Conservation (phyloP, 2,329 filamentous ascomycete genomes). For the Ascochyta pisi region DNA sequence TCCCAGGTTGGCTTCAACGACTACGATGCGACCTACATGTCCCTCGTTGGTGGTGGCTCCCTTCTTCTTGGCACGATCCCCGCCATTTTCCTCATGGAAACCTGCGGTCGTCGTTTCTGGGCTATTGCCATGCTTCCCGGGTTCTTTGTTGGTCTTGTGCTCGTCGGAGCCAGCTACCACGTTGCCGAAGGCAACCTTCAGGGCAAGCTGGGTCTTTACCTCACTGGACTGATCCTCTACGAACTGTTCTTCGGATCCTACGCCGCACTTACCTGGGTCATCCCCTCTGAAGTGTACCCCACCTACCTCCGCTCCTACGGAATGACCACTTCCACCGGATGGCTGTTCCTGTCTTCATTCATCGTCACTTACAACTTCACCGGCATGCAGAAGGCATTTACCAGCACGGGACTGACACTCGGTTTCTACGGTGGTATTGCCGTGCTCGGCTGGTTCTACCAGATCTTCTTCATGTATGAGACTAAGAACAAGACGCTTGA, state of each 20-base stretch:
- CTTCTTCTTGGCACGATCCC: slow-evolving; percentile 73
- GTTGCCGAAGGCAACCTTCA: slow-evolving; percentile 53
- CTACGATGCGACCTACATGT: slow-evolving; percentile 73
- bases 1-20: slow-evolving; percentile 70
- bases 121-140: slow-evolving; percentile 74
- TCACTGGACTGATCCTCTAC: slow-evolving; percentile 66
- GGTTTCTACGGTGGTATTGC: slow-evolving; percentile 80
- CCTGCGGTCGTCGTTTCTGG: slow-evolving; percentile 76
- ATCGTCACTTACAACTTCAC: slow-evolving; percentile 79
- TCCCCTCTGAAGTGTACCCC: slow-evolving; percentile 72
- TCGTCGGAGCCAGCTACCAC: slow-evolving; percentile 70
- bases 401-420: slow-evolving; percentile 67
- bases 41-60: slow-evolving; percentile 69
- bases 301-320: slow-evolving; percentile 76
- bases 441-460: slow-evolving; percentile 73
- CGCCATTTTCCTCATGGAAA: slow-evolving; percentile 74
- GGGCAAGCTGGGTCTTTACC: slow-evolving; percentile 64
- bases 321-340: slow-evolving; percentile 73
- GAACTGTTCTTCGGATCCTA: slow-evolving; percentile 48
- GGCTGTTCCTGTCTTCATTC: slow-evolving; percentile 74
- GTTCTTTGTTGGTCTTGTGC: slow-evolving; percentile 72
- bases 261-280: slow-evolving; percentile 45
- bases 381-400: slow-evolving; percentile 73
- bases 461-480: slow-evolving; percentile 78
- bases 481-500: slow-evolving; percentile 73